Evolutionary conservation across 495 filamentous ascomycete genomes (phyloP), one percentile per base, ranked within the genome.

Genomic region (Penicillium macrosclerotiorum): DNA sequence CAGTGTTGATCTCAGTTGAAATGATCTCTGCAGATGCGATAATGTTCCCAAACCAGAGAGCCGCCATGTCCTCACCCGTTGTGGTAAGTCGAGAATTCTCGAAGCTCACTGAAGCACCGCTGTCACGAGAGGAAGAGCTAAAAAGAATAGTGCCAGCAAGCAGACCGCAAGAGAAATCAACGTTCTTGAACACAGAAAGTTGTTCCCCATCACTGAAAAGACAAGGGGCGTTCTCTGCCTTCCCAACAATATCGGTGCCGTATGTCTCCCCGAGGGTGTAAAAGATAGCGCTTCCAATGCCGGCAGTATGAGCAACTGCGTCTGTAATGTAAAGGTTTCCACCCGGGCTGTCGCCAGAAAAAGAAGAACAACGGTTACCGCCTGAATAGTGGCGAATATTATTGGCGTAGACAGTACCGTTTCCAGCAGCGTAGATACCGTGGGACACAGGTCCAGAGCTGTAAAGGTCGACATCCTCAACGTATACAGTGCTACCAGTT

Each of bases 391-490:
- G 29, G 5, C 43, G 38, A 2, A 54, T 8, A 20, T 54, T 54
- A 20, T 20, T 37, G 11, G 30, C 55, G 7, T 39, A 19, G 17
- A 54, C 45, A 13, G 55, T 58, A 3, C 55, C 55, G 12, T 58
- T 51, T 1, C 51, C 55, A 6, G 45, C 34, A 2, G 55, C 55
- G 14, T 58, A 58, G 4, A 58, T 29, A 5, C 47, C 51, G 29
- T 54, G 55, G 4, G 42, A 43, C 2, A 54, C 47, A 2, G 55
- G 55, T 0, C 55, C 55, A 4, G 55, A 58, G 18, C 46, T 51
- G 43, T 58, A 58, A 5, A 58, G 44, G 42, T 45, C 46, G 6
- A 51, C 22, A 23, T 54, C 36, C 30, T 29, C 54, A n/a, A 58
- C 51, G 16, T 54, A 23, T 2, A 58, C 39, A 8, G 47, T 45